These are phyloP conservation scores for Coccomyxa subellipsoidea DNA, from an alignment of 163 green algal genomes.

Conservation along the genomic window DNA sequence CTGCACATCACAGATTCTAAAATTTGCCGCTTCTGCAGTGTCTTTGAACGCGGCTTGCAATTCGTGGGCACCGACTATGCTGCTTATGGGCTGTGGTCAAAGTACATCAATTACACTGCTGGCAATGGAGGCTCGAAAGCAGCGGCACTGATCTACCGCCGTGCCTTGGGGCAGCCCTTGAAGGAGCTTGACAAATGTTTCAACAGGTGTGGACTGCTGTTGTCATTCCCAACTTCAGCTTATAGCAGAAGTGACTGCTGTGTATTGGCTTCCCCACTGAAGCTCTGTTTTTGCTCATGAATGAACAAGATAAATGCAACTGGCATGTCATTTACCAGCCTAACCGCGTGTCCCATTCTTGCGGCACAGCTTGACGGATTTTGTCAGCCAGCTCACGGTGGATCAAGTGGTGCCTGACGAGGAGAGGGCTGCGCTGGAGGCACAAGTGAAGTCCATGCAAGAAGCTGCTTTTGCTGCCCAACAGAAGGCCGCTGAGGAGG, in stretches of 20 bases:
- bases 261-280: too few species aligned
- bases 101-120: slow-evolving; percentile 54
- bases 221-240: too few species aligned
- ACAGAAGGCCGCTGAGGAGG: slow-evolving; percentile 15
- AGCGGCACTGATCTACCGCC: slow-evolving; percentile 56
- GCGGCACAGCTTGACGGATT: slow-evolving; percentile 49
- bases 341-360: not conserved
- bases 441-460: slow-evolving; percentile 8
- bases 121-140: slow-evolving; percentile 31
- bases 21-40: slow-evolving; percentile 39
- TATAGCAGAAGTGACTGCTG: too few species aligned
- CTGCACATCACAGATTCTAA: too few species aligned
- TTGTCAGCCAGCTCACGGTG: slow-evolving; percentile 22
- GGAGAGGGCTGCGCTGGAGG: slow-evolving; percentile 25
- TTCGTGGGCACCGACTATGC: slow-evolving; percentile 67
- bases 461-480: slow-evolving; percentile 21
- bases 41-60: slow-evolving; percentile 67
- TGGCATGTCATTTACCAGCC: too few species aligned
- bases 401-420: slow-evolving; percentile 42
- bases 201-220: slow-evolving; percentile 46
- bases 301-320: too few species aligned
- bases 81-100: slow-evolving; percentile 72
- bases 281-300: too few species aligned
- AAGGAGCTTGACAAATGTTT: slow-evolving; percentile 69
- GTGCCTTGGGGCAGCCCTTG: slow-evolving; percentile 58